These are phyloP conservation scores for Macrolepiota albuminosa DNA, from an alignment of 768 basidiomycete genomes.

Conservation along the genomic window DNA sequence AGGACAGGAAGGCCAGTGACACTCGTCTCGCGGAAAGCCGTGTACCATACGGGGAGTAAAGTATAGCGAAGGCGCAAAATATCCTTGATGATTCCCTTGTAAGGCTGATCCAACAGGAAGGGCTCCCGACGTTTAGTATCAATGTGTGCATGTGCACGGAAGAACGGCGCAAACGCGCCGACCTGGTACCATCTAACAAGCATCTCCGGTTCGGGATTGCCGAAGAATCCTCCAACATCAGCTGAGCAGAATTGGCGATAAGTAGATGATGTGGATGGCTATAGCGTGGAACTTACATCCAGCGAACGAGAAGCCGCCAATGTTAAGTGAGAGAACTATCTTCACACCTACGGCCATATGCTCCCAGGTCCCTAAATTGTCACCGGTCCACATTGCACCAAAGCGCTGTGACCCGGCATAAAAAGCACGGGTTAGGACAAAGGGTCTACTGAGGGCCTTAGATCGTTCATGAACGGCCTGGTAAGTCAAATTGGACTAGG, in stretches of 20 bases:
- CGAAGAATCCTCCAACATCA: slow-evolving; percentile 98
- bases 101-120: slow-evolving; percentile 86
- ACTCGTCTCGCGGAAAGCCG: slow-evolving; percentile 89
- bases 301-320: slow-evolving; percentile 87
- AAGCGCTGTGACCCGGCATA: slow-evolving; percentile 94
- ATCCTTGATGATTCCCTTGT: slow-evolving; percentile 77
- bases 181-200: slow-evolving; percentile 97
- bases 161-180: slow-evolving; percentile 93
- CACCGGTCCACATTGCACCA: slow-evolving; percentile 98
- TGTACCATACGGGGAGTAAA: slow-evolving; percentile 94
- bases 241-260: slow-evolving; percentile 41
- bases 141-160: slow-evolving; percentile 97
- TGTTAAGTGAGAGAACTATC: slow-evolving; percentile 85
- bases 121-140: slow-evolving; percentile 98
- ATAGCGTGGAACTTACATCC: slow-evolving; percentile 61
- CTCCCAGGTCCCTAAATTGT: slow-evolving; percentile 97
- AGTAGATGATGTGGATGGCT: not conserved
- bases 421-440: slow-evolving; percentile 94
- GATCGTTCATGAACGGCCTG: slow-evolving; percentile 77
- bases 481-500: slow-evolving; percentile 77
- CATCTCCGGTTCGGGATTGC: slow-evolving; percentile 93
- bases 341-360: slow-evolving; percentile 93
- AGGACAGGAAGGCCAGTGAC: slow-evolving; percentile 78
- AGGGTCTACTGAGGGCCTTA: slow-evolving; percentile 75
- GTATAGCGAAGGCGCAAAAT: slow-evolving; percentile 78